A percentile compares a stretch with the other conserved stretches of the same genome.
Conservation (phyloP, 1,284 basidiomycete genomes). For the Termitomyces sp. region DNA sequence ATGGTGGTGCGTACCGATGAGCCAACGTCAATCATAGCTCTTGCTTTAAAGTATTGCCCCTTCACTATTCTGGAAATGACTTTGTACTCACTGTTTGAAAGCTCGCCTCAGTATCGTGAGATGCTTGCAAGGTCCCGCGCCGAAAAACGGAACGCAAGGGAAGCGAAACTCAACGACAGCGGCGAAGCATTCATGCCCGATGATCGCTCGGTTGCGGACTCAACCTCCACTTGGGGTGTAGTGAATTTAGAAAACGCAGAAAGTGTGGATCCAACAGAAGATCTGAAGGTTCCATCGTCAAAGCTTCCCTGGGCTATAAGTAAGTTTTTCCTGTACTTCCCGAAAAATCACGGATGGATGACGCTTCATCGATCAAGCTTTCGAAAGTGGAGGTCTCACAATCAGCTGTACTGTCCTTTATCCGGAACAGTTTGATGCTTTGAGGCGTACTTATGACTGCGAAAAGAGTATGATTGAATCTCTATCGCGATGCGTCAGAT, state of each 20-base stretch:
- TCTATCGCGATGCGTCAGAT: slow-evolving; percentile 91
- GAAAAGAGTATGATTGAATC: slow-evolving; percentile 93
- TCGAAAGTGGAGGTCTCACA: slow-evolving; percentile 87
- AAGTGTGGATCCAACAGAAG: slow-evolving; percentile 67
- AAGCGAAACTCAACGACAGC: slow-evolving; percentile 63
- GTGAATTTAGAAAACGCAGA: slow-evolving; percentile 72
- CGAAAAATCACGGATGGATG: slow-evolving; percentile 14
- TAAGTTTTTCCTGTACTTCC: slow-evolving; percentile 24
- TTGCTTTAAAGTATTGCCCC: slow-evolving; percentile 77
- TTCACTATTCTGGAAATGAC: slow-evolving; percentile 4
- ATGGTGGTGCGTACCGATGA: slow-evolving; percentile 97
- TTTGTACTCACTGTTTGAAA: slow-evolving; percentile 24
- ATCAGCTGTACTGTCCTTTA: slow-evolving; percentile 95
- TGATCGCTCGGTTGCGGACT: slow-evolving; percentile 72
- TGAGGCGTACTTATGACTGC: slow-evolving; percentile 89
- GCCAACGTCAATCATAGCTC: slow-evolving; percentile 96
- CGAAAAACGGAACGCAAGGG: slow-evolving; percentile 64
- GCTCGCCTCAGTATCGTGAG: slow-evolving; percentile 85
- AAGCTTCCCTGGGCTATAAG: slow-evolving; percentile 77
- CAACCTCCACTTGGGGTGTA: slow-evolving; percentile 81
- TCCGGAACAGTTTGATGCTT: slow-evolving; percentile 94
- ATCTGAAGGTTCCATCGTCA: slow-evolving; percentile 69
- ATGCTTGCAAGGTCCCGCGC: slow-evolving; percentile 73
- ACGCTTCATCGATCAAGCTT: slow-evolving; percentile 45
- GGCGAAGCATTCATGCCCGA: slow-evolving; percentile 85